These are phyloP conservation scores for Piromyces finnis DNA, from an alignment of 192 early-diverging fungal genomes.

Conservation along the genomic window DNA sequence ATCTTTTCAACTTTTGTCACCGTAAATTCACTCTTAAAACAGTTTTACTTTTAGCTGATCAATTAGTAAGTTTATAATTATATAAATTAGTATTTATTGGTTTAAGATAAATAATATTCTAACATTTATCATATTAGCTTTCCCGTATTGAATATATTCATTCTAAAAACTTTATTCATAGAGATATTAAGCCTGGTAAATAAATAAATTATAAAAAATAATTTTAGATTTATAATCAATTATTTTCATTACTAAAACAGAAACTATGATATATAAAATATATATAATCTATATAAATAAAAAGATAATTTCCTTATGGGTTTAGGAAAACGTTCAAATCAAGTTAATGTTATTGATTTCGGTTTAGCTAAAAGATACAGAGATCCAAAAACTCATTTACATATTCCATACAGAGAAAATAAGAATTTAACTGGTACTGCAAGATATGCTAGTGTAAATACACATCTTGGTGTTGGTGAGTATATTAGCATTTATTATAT, in stretches of 20 bases:
- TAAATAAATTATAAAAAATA: background rate
- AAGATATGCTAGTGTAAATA: slow-evolving; percentile 81
- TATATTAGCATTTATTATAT: no score
- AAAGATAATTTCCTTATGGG: slow-evolving; percentile 89
- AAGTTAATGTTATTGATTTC: slow-evolving; percentile 50
- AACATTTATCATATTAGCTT: slow-evolving; percentile 11
- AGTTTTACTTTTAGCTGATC: slow-evolving; percentile 67
- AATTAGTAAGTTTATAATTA: slow-evolving; percentile 44
- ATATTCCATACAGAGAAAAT: slow-evolving; percentile 83
- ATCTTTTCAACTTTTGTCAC: slow-evolving; percentile 77
- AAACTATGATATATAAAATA: no score
- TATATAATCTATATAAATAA: no score
- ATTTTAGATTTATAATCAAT: no score
- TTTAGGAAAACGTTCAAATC: slow-evolving; percentile 35
- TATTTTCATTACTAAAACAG: no score
- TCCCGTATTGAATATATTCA: slow-evolving; percentile 65
- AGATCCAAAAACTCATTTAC: slow-evolving; percentile 44
- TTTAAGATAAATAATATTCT: no score
- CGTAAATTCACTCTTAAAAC: slow-evolving; percentile 79
- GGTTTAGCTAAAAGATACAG: slow-evolving; percentile 46
- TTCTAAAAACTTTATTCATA: slow-evolving; percentile 77
- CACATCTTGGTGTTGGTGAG: slow-evolving; percentile 38
- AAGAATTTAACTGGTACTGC: slow-evolving; percentile 87
- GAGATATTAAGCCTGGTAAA: slow-evolving; percentile 40
- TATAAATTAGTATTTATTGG: no score